Evolutionary conservation across 371 early-diverging fungal genomes (phyloP).

Genomic region (Amoeboaphelidium occidentale): DNA sequence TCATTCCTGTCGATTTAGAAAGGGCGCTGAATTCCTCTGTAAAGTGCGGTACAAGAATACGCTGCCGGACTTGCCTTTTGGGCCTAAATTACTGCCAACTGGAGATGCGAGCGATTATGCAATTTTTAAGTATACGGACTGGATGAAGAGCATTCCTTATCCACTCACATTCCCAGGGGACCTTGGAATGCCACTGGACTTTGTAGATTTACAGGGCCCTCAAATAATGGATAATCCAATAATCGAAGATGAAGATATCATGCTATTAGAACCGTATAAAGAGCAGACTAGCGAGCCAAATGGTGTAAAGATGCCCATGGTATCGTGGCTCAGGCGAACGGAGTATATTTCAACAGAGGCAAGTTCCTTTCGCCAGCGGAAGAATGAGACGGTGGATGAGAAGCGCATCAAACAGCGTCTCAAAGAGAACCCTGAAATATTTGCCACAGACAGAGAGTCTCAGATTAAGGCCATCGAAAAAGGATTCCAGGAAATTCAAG

Average conservation of each 20-base stretch:
- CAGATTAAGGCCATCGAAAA: conserved; percentile 36
- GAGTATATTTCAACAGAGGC: conserved; percentile 33
- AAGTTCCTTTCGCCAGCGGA: no score
- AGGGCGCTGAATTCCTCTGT: conserved; percentile 48
- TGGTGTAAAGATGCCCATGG: conserved; percentile 6
- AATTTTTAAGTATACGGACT: background rate
- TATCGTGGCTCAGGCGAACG: conserved; percentile 36
- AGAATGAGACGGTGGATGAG: background rate
- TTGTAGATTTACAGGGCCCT: conserved; percentile 14
- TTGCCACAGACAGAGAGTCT: conserved; percentile 17
- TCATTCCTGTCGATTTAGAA: no score
- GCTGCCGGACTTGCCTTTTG: conserved; percentile 53
- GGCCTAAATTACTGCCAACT: conserved; percentile 46
- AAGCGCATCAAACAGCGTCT: background rate
- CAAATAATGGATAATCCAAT: background rate
- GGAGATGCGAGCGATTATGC: conserved; percentile 2
- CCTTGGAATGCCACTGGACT: conserved; percentile 39
- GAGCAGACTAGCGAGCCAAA: background rate
- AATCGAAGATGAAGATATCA: background rate
- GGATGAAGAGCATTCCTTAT: background rate
- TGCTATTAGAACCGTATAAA: background rate
- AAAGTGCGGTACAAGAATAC: conserved; percentile 42
- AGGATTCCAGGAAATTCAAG: conserved; percentile 30
- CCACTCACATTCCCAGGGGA: conserved; percentile 2
- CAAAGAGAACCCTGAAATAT: conserved; percentile 6